Evolutionary conservation across 352 stramenopile genomes (phyloP), one percentile per base, ranked within the genome.

Genomic region (Globisporangium perplexum): DNA sequence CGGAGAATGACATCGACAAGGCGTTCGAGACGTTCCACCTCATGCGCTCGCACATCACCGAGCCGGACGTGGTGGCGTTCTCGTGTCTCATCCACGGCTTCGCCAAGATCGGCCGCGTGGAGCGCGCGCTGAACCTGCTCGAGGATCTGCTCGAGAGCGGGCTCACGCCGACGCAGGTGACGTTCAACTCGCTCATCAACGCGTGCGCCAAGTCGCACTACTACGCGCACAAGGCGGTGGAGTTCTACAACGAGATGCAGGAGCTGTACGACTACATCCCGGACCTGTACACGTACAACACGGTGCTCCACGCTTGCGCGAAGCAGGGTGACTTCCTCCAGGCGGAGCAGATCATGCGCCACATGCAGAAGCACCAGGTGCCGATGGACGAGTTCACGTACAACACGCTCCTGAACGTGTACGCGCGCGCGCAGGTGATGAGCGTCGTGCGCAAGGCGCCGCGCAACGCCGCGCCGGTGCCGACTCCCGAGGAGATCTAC

Each of bases 211-310:
- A 90, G 63, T 93, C 82, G 53, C 74, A 86, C 65, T 86, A 93
- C 55, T 93, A 83, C 65, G 82, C 82, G 22, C 82, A 90, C 68
- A 93, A 93, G 55, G 77, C 82, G 4, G 60, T 90, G 28, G 82
- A 93, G 42, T 90, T 93, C 42, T 93, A 90, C 70, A 66, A 90
- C 50, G 82, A 93, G 48, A 90, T 93, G 82, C 82, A 93, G 58
- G 82, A 93, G 55, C 58, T 90, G 55, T 93, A 93, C 64, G 82
- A 93, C 61, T 88, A 90, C 65, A 60, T 77, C 24, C 82, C 82
- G 41, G 78, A 90, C 59, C 54, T 77, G 62, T 79, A 83, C 57
- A 86, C 79, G 52, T 93, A 93, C 72, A 77, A 78, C 57, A 89
- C 80, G 43, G 77, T 93, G 59, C 60, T 93, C 31, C 74, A 86